Evolutionary conservation across 2,329 filamentous ascomycete species (phyloP).

Genomic region (Sarocladium brachiariae): DNA sequence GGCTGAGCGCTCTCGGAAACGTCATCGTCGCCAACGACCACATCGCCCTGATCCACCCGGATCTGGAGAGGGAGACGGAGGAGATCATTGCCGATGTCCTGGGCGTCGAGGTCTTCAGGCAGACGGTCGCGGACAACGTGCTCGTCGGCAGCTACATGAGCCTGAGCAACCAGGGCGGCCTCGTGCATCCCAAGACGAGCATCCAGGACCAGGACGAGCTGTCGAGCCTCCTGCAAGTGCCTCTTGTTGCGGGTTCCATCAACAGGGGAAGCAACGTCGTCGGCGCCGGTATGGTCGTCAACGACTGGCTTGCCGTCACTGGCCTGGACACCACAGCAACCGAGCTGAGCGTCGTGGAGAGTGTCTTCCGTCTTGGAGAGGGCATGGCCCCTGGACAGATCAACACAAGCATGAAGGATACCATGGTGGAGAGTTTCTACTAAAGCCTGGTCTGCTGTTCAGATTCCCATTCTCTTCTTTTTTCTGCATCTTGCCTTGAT

Average conservation of each 20-base stretch:
- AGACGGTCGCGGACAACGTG: slow-evolving; percentile 96
- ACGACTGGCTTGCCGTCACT: slow-evolving; percentile 95
- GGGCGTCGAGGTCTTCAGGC: slow-evolving; percentile 82
- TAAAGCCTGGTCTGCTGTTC: slow-evolving; percentile 38
- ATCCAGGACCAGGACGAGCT: slow-evolving; percentile 99
- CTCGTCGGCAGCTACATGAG: slow-evolving; percentile 96
- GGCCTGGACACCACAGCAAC: slow-evolving; percentile 95
- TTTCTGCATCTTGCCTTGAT: background rate
- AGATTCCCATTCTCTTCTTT: background rate
- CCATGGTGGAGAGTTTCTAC: slow-evolving; percentile 99
- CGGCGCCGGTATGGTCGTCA: slow-evolving; percentile 56
- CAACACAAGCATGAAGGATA: slow-evolving; percentile 86
- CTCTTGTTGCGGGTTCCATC: slow-evolving; percentile 86
- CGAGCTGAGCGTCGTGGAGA: slow-evolving; percentile 92
- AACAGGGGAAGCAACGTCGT: slow-evolving; percentile 92
- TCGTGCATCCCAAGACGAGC: slow-evolving; percentile 94
- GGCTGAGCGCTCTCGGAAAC: slow-evolving; percentile 89
- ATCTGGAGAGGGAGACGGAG: slow-evolving; percentile 95
- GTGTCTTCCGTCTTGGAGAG: slow-evolving; percentile 90
- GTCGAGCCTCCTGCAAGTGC: slow-evolving; percentile 86
- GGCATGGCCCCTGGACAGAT: slow-evolving; percentile 71
- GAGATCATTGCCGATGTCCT: slow-evolving; percentile 96
- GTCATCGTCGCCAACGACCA: slow-evolving; percentile 97
- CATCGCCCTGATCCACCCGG: slow-evolving; percentile 91
- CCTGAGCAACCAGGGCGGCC: slow-evolving; percentile 88